phyloP scores from a whole-genome alignment of 2,329 filamentous ascomycete species.

The Stagonosporopsis cucurbitacearum region DNA sequence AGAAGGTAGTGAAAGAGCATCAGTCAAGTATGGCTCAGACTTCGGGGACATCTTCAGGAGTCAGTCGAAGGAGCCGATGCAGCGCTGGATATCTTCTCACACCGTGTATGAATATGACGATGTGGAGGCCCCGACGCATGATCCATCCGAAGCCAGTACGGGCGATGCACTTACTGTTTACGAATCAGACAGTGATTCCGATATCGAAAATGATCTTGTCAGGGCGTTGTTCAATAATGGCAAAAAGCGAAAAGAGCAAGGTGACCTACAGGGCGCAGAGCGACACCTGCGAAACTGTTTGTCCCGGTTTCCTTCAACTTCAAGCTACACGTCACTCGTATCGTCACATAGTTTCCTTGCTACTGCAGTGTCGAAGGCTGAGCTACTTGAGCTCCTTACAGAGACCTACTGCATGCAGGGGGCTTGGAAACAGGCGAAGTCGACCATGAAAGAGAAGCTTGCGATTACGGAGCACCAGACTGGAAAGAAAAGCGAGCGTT shows the following conservation, averaged over 20 bases:
- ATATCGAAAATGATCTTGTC: slow-evolving; percentile 28
- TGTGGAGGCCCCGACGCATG: slow-evolving; percentile 12
- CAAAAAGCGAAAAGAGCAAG: slow-evolving; percentile 21
- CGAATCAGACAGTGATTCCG: slow-evolving; percentile 29
- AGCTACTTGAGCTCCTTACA: slow-evolving; percentile 20
- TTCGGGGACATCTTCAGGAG: slow-evolving; percentile 29
- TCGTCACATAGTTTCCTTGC: slow-evolving; percentile 11
- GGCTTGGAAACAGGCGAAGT: slow-evolving; percentile 23
- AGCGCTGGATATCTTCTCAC: slow-evolving; percentile 30
- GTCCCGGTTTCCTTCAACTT: slow-evolving; percentile 15
- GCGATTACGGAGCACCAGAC: slow-evolving; percentile 26
- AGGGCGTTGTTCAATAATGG: slow-evolving; percentile 25
- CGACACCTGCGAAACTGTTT: slow-evolving; percentile 27
- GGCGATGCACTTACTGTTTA: slow-evolving; percentile 16
- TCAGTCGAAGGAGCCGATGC: slow-evolving; percentile 25
- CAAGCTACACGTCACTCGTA: slow-evolving; percentile 15
- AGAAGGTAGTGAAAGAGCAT: slow-evolving; percentile 19
- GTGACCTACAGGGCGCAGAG: slow-evolving; percentile 23
- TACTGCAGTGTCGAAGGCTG: slow-evolving; percentile 20
- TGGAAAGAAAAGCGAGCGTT: slow-evolving; percentile 24
- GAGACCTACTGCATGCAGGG: slow-evolving; percentile 21
- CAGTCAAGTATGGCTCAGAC: slow-evolving; percentile 28
- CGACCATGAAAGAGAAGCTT: slow-evolving; percentile 27
- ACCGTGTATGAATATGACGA: slow-evolving; percentile 32
- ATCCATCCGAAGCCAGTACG: slow-evolving; percentile 22